Evolutionary conservation across 202 grass and related monocot species (phyloP).

Genomic region (Carex sylvatica): DNA sequence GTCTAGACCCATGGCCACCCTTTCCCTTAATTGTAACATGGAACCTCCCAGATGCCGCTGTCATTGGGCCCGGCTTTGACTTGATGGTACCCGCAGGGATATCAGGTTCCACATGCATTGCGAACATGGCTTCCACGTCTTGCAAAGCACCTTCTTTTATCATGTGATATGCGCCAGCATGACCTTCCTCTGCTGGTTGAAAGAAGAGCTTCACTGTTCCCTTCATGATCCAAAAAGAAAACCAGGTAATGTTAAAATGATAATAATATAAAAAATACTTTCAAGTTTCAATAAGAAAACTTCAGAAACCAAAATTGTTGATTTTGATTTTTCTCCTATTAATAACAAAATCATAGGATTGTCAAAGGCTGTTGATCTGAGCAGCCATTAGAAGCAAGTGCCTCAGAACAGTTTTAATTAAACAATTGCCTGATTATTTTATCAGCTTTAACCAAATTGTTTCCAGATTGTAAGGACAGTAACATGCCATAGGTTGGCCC

Average conservation of each 20-base stretch:
- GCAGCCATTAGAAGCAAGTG: background rate
- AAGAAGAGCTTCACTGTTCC: slow-evolving; percentile 71
- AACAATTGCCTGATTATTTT: background rate
- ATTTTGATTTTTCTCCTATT: background rate
- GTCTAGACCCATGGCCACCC: slow-evolving; percentile 51
- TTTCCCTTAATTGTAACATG: slow-evolving; percentile 38
- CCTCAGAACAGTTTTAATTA: background rate
- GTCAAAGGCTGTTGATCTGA: background rate
- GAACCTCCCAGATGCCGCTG: slow-evolving; percentile 46
- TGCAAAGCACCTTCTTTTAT: slow-evolving; percentile 47
- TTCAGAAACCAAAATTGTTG: background rate
- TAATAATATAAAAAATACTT: background rate
- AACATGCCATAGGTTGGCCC: too few relatives aligned
- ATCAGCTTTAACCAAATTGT: background rate
- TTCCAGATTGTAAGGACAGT: too few relatives aligned
- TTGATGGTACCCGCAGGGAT: slow-evolving; percentile 38
- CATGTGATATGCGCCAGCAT: slow-evolving; percentile 46
- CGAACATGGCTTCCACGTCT: slow-evolving; percentile 47
- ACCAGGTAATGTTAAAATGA: background rate
- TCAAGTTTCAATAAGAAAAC: background rate
- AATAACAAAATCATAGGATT: too few relatives aligned
- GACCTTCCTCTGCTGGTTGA: slow-evolving; percentile 66
- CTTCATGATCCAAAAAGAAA: slow-evolving; percentile 19
- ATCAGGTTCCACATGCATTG: slow-evolving; percentile 43
- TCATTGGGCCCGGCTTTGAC: slow-evolving; percentile 45